Percentiles rank a stretch among this genome's conserved stretches.
phyloP scores from a whole-genome alignment of 164 flowering plant species.

The Magnolia sinica region DNA sequence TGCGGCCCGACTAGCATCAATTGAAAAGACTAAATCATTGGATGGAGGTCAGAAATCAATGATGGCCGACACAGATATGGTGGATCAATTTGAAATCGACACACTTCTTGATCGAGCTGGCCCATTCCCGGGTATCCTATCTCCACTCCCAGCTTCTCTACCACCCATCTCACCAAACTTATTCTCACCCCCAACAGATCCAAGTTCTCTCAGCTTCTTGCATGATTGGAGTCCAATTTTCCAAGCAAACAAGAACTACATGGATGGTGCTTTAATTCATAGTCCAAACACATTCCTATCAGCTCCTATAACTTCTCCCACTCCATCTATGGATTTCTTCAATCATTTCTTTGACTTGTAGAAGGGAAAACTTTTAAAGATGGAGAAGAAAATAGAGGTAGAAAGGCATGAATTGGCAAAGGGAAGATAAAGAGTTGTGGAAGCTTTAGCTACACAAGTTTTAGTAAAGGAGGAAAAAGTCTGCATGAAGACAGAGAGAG shows the following conservation, averaged over 20 bases:
- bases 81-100: conserved; percentile 20
- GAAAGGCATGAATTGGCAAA: background rate
- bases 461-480: background rate
- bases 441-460: background rate
- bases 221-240: conserved; percentile 47
- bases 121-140: conserved; percentile 59
- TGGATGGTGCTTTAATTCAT: conserved; percentile 28
- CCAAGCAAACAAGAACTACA: conserved; percentile 24
- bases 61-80: background rate
- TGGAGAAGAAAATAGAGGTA: background rate
- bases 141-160: conserved; percentile 68
- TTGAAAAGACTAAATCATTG: conserved; percentile 30
- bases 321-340: conserved; percentile 45
- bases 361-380: background rate
- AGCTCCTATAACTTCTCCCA: conserved; percentile 42
- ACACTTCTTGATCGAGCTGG: conserved; percentile 19
- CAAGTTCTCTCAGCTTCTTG: conserved; percentile 19
- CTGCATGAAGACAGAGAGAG: background rate
- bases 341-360: conserved; percentile 39
- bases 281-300: conserved; percentile 50
- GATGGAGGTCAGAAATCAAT: conserved; percentile 19
- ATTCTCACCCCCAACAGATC: conserved; percentile 54
- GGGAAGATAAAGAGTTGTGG: background rate
- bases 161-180: conserved; percentile 51
- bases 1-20: conserved; percentile 49